Evolutionary conservation across 805 yeast genomes (phyloP), one percentile per base, ranked within the genome.

Genomic region (Kluyveromyces lactis): DNA sequence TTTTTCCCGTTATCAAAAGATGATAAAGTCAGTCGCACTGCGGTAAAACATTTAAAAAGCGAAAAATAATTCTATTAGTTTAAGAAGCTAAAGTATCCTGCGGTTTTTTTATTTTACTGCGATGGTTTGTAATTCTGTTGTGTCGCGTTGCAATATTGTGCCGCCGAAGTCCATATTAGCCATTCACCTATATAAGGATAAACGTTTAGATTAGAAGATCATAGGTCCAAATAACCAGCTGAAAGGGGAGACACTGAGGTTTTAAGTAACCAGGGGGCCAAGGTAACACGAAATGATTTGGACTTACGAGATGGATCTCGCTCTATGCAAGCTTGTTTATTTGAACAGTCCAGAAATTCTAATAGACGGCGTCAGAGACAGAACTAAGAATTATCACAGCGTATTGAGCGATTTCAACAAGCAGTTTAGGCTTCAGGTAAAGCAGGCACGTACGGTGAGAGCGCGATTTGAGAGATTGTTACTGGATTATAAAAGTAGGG

Each of bases 281-380:
- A n/a, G n/a, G n/a, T n/a, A n/a, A n/a, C n/a, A n/a, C n/a, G 9
- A 21, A 9, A 34, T 34, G 37, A 34, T 34, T 17, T 34, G 37
- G 37, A 34, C 37, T 6, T 34, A 34, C 9, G 37, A 34, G 4
- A 34, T 34, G 37, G 37, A 34, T 17, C 37, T 34, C 9, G 29
- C 37, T 12, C 13, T 34, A 8, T 24, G 37, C 29, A 34, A 34
- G 29, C 37, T 34, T 12, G 37, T 34, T 34, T 34, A 34, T 26
- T 24, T 34, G 18, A 34, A 34, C 17, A 24, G 37, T 12, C 37
- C 37, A 11, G 37, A 34, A 30, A 34, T 34, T 15, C 37, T 34
- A 10, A 26, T 34, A 9, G 37, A 34, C 10, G 29, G 37, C 30
- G 29, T 34, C 18, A 24, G 37, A 24, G 37, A 34, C 17, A 24